Evolutionary conservation across 2,329 filamentous ascomycete genomes (phyloP).

Genomic region (Aureobasidium sp.): DNA sequence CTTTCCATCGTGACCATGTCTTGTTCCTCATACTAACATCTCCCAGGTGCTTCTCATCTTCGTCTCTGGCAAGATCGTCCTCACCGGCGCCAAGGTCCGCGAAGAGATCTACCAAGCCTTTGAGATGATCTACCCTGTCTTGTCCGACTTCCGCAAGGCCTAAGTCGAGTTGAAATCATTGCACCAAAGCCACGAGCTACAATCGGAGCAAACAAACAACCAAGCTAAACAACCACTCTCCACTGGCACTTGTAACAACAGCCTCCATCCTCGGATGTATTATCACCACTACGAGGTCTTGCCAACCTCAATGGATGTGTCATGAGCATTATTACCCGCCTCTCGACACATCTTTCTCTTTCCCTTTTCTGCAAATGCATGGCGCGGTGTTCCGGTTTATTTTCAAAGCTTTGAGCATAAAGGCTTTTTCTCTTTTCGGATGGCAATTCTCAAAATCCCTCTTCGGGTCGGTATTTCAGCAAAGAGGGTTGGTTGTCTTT

Average conservation of each 20-base stretch:
- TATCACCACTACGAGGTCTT: constrained; percentile 10
- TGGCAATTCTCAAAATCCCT: constrained; percentile 1
- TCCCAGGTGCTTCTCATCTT: constrained; percentile 81
- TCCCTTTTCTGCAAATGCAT: constrained; percentile 14
- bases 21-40: background rate
- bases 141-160: constrained; percentile 46
- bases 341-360: background rate
- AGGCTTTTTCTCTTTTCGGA: constrained; percentile 7
- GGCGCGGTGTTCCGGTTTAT: constrained; percentile 14
- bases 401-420: constrained; percentile 9
- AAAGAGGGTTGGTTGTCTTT: background rate
- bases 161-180: constrained; percentile 11
- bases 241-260: constrained; percentile 15
- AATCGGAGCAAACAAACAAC: background rate
- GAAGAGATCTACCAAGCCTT: constrained; percentile 98
- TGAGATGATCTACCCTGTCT: constrained; percentile 93
- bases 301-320: constrained; percentile 11
- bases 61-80: constrained; percentile 94
- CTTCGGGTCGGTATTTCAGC: background rate
- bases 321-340: background rate
- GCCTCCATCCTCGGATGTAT: constrained; percentile 8
- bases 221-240: background rate
- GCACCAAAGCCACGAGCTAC: background rate
- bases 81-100: constrained; percentile 94
- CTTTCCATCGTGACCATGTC: background rate